phyloP scores from a whole-genome alignment of 129 eudicot species.

The Apium graveolens region DNA sequence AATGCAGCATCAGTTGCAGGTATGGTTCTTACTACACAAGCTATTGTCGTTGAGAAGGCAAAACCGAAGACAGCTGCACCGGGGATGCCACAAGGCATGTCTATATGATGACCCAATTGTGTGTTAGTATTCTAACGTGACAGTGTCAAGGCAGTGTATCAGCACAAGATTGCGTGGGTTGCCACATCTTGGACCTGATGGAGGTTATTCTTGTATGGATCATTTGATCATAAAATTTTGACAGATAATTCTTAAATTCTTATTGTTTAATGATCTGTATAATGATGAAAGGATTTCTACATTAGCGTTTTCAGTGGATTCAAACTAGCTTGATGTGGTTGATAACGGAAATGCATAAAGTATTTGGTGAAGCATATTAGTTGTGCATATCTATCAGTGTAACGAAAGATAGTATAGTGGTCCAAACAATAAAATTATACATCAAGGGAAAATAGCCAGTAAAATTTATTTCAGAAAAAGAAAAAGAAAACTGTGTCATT shows the following conservation, averaged over 20 bases:
- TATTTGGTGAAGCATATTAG: neutral
- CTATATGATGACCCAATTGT: constrained; percentile 13
- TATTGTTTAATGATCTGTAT: constrained; percentile 2
- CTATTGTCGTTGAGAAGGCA: constrained; percentile 68
- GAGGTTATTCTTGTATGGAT: neutral
- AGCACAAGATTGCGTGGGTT: constrained; percentile 1
- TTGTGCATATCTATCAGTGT: no score
- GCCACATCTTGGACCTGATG: neutral
- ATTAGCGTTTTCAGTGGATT: neutral
- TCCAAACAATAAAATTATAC: no score
- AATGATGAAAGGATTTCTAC: neutral
- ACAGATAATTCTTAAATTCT: neutral
- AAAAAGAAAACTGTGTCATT: no score
- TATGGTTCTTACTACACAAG: constrained; percentile 79
- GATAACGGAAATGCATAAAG: neutral
- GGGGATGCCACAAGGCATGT: constrained; percentile 30
- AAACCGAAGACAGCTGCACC: constrained; percentile 43
- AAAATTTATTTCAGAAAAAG: no score
- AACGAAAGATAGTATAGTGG: no score
- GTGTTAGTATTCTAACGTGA: neutral
- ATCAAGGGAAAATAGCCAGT: no score
- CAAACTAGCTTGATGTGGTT: neutral
- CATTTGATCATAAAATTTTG: neutral
- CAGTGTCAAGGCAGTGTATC: neutral
- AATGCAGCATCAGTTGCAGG: constrained; percentile 81